Base-by-base conservation (phyloP, 1,139 yeast genomes). In the Diutina mesorugosa region DNA sequence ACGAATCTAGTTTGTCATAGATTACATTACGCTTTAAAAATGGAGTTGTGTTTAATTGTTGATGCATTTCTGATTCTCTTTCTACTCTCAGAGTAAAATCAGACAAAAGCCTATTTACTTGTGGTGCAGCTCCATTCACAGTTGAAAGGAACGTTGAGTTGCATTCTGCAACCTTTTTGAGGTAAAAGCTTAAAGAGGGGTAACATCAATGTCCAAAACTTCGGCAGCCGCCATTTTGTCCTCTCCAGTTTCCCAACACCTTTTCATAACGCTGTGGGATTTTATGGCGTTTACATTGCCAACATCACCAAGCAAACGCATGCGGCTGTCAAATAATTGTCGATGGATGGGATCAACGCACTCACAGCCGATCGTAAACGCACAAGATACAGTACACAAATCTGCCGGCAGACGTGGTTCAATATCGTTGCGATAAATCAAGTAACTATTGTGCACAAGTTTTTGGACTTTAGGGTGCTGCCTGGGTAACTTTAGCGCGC, bases 321-420 rank as follows among this genome's bases (percentile, higher is more conserved):
- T 70, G 58, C 84, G 69, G 1, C 68, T 64, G 21, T 65, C 59
- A 61, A 74, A 80, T 32, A 78, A 69, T 0, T 60, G 59, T 54
- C 79, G 69, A 58, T 66, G 63, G 0, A 64, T 63, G 0, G 62
- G 63, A 57, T 76, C 74, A 16, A 75, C 59, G 8, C 79, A 73
- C 59, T 84, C 89, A 68, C 86, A 81, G 5, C 83, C 88, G 55
- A 84, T 81, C 55, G 81, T 73, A 63, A 84, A 83, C 12, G 77
- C 64, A 45, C 84, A 79, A 59, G 82, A 80, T 1, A 81, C 72
- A 3, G 81, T 69, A 61, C 88, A 81, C 4, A 80, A 69, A 46
- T 81, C 83, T 2, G 84, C 81, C 1, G 87, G 76, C 1, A 81
- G 72, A 8, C 70, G 68, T 4, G 76, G 67, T 29, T 72, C 77